Evolutionary conservation across 352 stramenopile genomes (phyloP), one percentile per base, ranked within the genome.

Genomic region (Globisporangium alternatum): DNA sequence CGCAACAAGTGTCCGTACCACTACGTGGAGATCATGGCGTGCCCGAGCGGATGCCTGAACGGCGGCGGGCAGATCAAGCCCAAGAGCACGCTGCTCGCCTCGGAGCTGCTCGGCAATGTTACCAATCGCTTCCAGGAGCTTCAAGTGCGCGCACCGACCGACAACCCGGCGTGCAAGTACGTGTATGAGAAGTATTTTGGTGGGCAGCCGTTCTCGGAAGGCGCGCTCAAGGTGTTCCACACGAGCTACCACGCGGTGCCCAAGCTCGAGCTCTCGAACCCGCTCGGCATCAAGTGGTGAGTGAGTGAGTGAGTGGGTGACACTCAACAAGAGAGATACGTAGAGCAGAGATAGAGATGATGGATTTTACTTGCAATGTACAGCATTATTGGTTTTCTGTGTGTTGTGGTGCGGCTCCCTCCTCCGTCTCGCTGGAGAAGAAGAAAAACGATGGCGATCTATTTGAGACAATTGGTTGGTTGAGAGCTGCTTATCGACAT

Each of bases 1-100:
- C 80, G 88, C 22, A 93, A 89, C 64, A 88, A 86, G 67, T 97
- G 90, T 54, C 81, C 84, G 44, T 98, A 97, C 75, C 84, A 99
- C 76, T 99, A 98, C 76, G 91, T 99, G 12, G 97, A 99, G 80
- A 94, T 98, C 65, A 99, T 99, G 97, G 97, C 97, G 52, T 99
- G 97, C 67, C 97, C 97, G n/a, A 96, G 90, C 56, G 97, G 97
- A 7, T 99, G 97, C 67, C 71, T 98, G 43, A 99, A 99, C 71
- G 97, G 97, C 59, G 97, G 97, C 41, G 97, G 97, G 15, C 96
- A 99, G 76, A 92, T 97, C 69, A 91, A 86, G 63, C 81, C 86
- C 0, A 78, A 80, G 67, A 86, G 70, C 49, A 89, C 78, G 28
- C 60, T 89, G 25, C 59, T 84, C 52, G 70, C 82, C 0, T 76